A percentile compares a stretch with the other conserved stretches of the same genome.
Evolutionary conservation across 2,329 filamentous ascomycete species (phyloP).

Genomic region (Epichloe sibirici): DNA sequence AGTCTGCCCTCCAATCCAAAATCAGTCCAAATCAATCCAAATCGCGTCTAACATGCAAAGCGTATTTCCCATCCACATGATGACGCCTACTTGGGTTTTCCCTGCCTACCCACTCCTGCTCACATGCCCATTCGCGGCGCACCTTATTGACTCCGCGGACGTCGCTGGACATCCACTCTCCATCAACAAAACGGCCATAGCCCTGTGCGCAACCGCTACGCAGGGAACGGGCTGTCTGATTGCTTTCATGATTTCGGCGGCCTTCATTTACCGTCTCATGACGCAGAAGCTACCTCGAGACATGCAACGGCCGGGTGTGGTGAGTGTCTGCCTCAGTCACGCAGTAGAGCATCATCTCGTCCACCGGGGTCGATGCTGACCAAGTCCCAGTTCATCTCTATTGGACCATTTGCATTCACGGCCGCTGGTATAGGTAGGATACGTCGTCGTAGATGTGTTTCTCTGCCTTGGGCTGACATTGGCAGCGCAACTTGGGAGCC

Average conservation of each 20-base stretch:
- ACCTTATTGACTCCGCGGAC: slow-evolving; percentile 34
- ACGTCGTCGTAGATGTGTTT: not conserved
- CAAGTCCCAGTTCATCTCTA: slow-evolving; percentile 53
- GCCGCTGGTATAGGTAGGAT: slow-evolving; percentile 27
- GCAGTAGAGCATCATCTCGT: not conserved
- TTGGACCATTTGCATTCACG: slow-evolving; percentile 58
- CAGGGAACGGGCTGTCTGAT: slow-evolving; percentile 46
- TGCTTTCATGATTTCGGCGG: slow-evolving; percentile 67
- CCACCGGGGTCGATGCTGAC: not conserved
- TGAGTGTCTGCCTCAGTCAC: slow-evolving; percentile 14
- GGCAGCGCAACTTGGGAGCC: slow-evolving; percentile 31
- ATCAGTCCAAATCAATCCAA: too few species aligned
- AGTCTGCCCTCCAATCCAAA: not conserved
- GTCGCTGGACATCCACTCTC: not conserved
- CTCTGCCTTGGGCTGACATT: not conserved
- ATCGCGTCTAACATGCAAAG: slow-evolving; percentile 15
- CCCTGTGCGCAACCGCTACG: slow-evolving; percentile 35
- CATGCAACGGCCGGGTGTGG: slow-evolving; percentile 62
- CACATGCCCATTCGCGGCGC: slow-evolving; percentile 59
- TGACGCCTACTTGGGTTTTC: slow-evolving; percentile 85
- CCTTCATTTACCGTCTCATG: slow-evolving; percentile 79
- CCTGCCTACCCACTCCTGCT: slow-evolving; percentile 73
- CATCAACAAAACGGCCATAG: slow-evolving; percentile 30
- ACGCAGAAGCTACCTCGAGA: slow-evolving; percentile 74
- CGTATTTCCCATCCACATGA: slow-evolving; percentile 57